phyloP scores from a whole-genome alignment of 805 yeast species.

The Danielia reshetovae region DNA sequence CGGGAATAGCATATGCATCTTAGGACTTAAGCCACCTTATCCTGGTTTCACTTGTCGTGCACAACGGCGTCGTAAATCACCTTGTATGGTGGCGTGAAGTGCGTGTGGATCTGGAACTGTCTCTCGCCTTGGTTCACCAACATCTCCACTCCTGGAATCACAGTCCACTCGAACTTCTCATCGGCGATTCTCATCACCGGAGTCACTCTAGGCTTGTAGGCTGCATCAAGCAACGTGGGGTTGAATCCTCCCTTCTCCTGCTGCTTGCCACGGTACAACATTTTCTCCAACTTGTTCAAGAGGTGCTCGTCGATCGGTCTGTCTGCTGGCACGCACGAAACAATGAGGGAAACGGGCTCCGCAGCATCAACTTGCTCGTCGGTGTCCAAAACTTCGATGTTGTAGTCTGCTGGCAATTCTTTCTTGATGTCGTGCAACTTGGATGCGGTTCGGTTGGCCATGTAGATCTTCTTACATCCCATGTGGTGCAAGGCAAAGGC shows the following conservation, averaged over 20 bases:
- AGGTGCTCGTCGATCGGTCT: conserved; percentile 56
- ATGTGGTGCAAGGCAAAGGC: conserved; percentile 74
- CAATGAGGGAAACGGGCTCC: conserved; percentile 55
- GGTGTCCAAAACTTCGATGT: conserved; percentile 54
- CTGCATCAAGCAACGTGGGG: conserved; percentile 79
- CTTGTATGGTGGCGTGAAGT: conserved; percentile 57
- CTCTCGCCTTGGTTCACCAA: conserved; percentile 88
- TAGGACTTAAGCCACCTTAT: too few relatives aligned
- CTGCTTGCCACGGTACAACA: conserved; percentile 40
- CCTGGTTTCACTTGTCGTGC: conserved; percentile 12
- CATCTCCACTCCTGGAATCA: conserved; percentile 90
- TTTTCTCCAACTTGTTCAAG: conserved; percentile 43
- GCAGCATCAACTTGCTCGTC: conserved; percentile 41
- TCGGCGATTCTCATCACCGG: conserved; percentile 79
- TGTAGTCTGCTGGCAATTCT: conserved; percentile 57
- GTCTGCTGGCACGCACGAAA: conserved; percentile 84
- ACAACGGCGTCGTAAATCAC: conserved; percentile 60
- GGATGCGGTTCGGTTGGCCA: conserved; percentile 73
- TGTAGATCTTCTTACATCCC: conserved; percentile 74
- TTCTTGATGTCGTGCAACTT: conserved; percentile 58
- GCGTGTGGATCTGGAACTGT: conserved; percentile 80
- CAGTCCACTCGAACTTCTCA: conserved; percentile 63
- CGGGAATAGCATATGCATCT: too few relatives aligned
- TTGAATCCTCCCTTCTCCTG: conserved; percentile 32
- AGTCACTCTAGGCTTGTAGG: conserved; percentile 86